Percentiles rank a stretch among this genome's conserved stretches.
Conservation (phyloP, 208 protist genomes). For the Wallacemonas sp. region DNA sequence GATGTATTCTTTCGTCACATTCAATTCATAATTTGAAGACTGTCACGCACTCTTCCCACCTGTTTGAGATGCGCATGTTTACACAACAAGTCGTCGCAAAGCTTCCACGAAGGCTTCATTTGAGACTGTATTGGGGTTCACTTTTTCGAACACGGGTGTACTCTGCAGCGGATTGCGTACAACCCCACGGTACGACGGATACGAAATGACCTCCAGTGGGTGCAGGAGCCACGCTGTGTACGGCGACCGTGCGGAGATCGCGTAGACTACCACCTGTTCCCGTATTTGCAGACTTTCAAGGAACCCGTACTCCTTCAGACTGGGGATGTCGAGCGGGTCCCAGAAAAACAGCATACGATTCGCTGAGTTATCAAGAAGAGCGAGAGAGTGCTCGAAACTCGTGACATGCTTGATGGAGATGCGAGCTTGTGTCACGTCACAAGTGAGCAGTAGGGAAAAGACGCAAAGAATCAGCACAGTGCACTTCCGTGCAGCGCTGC, state of each 20-base stretch:
- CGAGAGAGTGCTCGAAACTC: constrained; percentile 2
- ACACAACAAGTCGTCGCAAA: background rate
- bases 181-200: background rate
- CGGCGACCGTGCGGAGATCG: background rate
- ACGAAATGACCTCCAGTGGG: background rate
- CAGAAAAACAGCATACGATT: constrained; percentile 11
- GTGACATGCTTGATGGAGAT: background rate
- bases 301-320: constrained; percentile 1
- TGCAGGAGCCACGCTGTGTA: background rate
- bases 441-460: background rate
- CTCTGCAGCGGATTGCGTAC: background rate
- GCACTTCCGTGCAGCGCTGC: too few relatives aligned
- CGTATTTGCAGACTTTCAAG: background rate
- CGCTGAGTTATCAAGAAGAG: background rate
- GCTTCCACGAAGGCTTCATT: background rate
- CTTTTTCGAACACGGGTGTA: background rate
- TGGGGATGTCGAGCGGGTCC: constrained; percentile 8
- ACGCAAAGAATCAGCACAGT: background rate
- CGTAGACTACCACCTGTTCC: background rate
- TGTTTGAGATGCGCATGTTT: too few relatives aligned
- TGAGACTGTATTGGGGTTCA: background rate
- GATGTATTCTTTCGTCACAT: too few relatives aligned
- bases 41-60: too few relatives aligned
- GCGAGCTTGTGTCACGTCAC: background rate
- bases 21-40: too few relatives aligned